These are phyloP conservation scores for Candida endomychidarum DNA, from an alignment of 805 yeast genomes.

Conservation along the genomic window DNA sequence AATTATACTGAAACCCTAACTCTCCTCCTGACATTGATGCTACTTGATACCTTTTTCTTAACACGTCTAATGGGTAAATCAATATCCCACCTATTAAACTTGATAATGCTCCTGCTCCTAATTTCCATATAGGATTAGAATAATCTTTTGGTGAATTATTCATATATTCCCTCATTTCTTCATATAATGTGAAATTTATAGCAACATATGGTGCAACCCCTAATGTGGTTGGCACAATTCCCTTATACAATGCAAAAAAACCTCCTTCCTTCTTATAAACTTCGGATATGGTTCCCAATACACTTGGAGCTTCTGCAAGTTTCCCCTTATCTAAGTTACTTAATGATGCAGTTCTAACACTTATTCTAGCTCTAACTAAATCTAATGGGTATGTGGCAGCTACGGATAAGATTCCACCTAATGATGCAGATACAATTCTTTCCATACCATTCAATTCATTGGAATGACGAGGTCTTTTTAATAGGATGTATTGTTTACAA, in stretches of 20 bases:
- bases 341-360: conserved; percentile 79
- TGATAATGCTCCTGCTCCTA: conserved; percentile 78
- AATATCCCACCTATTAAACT: conserved; percentile 89
- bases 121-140: conserved; percentile 53
- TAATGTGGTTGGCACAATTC: conserved; percentile 83
- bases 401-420: conserved; percentile 81
- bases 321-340: conserved; percentile 48
- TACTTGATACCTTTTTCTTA: conserved; percentile 89
- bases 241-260: conserved; percentile 70
- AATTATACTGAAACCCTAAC: conserved; percentile 78
- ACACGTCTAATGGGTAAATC: conserved; percentile 88
- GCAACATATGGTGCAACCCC: conserved; percentile 98
- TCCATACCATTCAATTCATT: conserved; percentile 49
- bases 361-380: conserved; percentile 82
- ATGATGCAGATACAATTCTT: conserved; percentile 72
- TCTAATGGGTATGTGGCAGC: conserved; percentile 89
- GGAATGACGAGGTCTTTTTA: conserved; percentile 19
- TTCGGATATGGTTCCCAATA: conserved; percentile 51
- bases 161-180: conserved; percentile 64
- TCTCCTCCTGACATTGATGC: conserved; percentile 75
- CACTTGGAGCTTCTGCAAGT: conserved; percentile 66
- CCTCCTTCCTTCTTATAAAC: conserved; percentile 85
- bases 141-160: conserved; percentile 32
- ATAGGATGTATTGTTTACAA: conserved; percentile 43
- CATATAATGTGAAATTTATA: conserved; percentile 87